Conservation (phyloP, 768 basidiomycete species). For the Leccinum arenicola region DNA sequence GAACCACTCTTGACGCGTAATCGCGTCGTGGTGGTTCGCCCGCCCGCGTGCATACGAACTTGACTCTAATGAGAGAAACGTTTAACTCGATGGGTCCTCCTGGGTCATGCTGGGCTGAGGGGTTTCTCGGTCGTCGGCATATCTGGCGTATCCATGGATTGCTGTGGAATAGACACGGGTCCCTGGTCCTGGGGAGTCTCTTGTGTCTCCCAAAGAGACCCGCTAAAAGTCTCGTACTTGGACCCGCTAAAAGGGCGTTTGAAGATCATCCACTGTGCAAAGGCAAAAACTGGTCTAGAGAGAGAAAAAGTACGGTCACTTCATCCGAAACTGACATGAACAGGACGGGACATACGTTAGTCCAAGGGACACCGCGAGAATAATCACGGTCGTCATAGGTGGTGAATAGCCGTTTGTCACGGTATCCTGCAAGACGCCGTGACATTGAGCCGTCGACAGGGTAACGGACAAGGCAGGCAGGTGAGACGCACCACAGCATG, state of each 20-base stretch:
- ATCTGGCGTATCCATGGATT: constrained; percentile 10
- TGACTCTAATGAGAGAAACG: background rate
- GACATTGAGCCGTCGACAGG: background rate
- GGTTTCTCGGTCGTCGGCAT: constrained; percentile 22
- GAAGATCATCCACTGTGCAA: constrained; percentile 53
- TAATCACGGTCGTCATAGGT: constrained; percentile 45
- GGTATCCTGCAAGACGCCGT: constrained; percentile 40
- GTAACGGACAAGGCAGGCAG: background rate
- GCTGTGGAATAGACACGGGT: constrained; percentile 9
- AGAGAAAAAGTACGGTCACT: background rate
- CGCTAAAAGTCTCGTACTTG: constrained; percentile 18
- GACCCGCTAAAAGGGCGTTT: constrained; percentile 44
- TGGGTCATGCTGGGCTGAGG: background rate
- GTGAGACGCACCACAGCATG: constrained; percentile 48
- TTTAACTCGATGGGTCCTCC: constrained; percentile 1
- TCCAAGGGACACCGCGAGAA: constrained; percentile 51
- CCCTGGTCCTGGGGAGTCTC: constrained; percentile 24
- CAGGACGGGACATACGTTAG: constrained; percentile 46
- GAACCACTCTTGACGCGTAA: constrained; percentile 9
- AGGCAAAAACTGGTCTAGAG: constrained; percentile 50
- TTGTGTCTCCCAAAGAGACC: constrained; percentile 26
- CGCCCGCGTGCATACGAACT: constrained; percentile 7
- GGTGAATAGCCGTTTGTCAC: constrained; percentile 49
- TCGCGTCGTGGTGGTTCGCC: constrained; percentile 4
- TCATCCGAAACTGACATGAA: background rate